These are phyloP conservation scores for Alternaria infectoria DNA, from an alignment of 2,329 filamentous ascomycete genomes.

Conservation along the genomic window DNA sequence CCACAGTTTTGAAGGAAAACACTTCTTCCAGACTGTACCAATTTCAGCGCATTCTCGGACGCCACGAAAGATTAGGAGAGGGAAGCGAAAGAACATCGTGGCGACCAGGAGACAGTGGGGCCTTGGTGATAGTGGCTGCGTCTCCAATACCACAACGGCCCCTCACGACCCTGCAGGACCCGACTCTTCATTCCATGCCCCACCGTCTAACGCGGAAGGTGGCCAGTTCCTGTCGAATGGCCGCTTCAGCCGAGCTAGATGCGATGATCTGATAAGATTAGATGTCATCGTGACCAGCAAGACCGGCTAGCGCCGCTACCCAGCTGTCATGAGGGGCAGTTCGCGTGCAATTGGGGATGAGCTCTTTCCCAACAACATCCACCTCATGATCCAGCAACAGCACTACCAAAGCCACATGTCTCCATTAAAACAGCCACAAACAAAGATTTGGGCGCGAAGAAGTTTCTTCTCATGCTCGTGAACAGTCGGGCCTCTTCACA, in stretches of 20 bases:
- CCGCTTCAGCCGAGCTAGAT: not conserved
- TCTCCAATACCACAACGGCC: slow-evolving; percentile 2
- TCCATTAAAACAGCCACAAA: not conserved
- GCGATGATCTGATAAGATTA: slow-evolving; percentile 25
- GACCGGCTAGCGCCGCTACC: not conserved
- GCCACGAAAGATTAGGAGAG: not conserved
- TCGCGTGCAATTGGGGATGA: not conserved
- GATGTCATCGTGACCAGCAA: slow-evolving; percentile 6
- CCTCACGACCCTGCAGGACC: not conserved
- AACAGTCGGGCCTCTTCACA: not conserved
- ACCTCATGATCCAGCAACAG: not conserved
- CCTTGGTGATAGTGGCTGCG: slow-evolving; percentile 10
- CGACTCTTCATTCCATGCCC: not conserved
- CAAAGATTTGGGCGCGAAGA: not conserved
- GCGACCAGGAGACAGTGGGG: not conserved
- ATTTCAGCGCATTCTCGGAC: not conserved
- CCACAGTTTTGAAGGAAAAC: not conserved
- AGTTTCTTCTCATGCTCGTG: not conserved
- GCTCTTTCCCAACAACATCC: not conserved
- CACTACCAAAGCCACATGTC: not conserved
- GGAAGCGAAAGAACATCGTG: not conserved
- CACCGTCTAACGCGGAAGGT: not conserved
- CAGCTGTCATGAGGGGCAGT: not conserved
- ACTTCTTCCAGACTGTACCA: not conserved
- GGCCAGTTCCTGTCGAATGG: not conserved